Evolutionary conservation across 1,139 yeast genomes (phyloP), one percentile per base, ranked within the genome.

Genomic region (Yamadazyma aaseri): DNA sequence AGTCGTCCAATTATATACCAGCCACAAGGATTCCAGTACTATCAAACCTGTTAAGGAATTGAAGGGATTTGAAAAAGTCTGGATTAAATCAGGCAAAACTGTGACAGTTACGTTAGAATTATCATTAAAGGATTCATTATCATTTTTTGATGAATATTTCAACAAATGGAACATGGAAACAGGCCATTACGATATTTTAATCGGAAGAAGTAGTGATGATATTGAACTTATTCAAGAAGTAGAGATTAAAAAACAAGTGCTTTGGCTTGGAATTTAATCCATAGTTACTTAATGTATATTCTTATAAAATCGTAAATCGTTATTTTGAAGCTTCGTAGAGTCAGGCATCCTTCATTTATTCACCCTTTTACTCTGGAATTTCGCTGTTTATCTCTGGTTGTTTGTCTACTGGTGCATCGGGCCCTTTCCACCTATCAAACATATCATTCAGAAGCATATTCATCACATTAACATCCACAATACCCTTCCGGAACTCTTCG

Each of bases 371-470:
- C n/a, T n/a, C n/a, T n/a, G n/a, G n/a, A n/a, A n/a, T n/a, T n/a
- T n/a, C n/a, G n/a, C n/a, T n/a, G n/a, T n/a, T n/a, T n/a, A n/a
- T 18, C 10, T 18, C 28, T 10, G 18, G 28, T 12, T n/a, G n/a
- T 18, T 18, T 18, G 6, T 6, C 6, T 6, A 7, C 20, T 24
- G 10, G 14, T 27, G 13, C 10, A 6, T 5, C 20, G 12, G 8
- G 24, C 41, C 28, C 35, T n/a, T 15, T 16, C 89, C 90, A 83
- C 42, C 83, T 64, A 35, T 73, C 71, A 11, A 81, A 87, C 92
- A 83, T 83, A 50, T 82, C 90, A 47, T 81, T 81, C 81, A 79
- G 81, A 45, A 79, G 52, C 10, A 69, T 70, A 44, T 72, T 79
- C 61, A 68, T 78, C 46, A 71, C 76, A 54, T 73, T 86, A 33